Evolutionary conservation across 106 monocot species (phyloP), one percentile per base, ranked within the genome.

Genomic region (Apostasia ramifera): DNA sequence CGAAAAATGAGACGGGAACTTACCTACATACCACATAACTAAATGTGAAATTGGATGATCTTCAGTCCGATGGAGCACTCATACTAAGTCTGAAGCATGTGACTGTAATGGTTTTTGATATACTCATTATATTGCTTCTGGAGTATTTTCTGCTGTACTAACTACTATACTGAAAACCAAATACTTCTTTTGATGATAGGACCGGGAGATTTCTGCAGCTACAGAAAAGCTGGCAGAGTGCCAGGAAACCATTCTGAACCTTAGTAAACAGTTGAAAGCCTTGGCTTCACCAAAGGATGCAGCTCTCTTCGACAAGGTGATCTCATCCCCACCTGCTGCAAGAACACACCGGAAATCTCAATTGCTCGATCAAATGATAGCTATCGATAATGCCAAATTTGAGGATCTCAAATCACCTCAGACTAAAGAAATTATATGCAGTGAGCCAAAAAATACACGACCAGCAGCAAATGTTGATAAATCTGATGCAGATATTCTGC

Each of bases 181-280:
- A 26, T 26, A 26, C 67, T 44, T 26, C 26, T 26, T 26, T 26
- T 26, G 26, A 26, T 60, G 38, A 62, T 78, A 92, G 92, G 76
- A 78, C 49, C 77, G 38, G 53, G 83, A 88, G 69, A 81, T 92
- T 46, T 74, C 88, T 68, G 75, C 71, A 46, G 92, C 85, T 70
- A 81, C 88, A 43, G 83, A 88, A 56, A 92, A 88, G 58, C 81
- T 92, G 26, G 85, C 80, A 15, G 88, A 85, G 66, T 92, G 88
- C 68, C 84, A 87, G 61, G 91, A 88, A 49, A 92, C 84, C 50
- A 85, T 92, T 8, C 15, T 82, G 43, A 78, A 80, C 42, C 70
- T 88, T 15, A 80, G 91, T 42, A 81, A 82, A 63, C 91, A 92
- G 70, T 62, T 92, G 71, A 85, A 82, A 72, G 74, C 82, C 56